A percentile compares a stretch with the other conserved stretches of the same genome.
Conservation (phyloP, 1,284 basidiomycete species). For the Sanguinoderma infundibulare region DNA sequence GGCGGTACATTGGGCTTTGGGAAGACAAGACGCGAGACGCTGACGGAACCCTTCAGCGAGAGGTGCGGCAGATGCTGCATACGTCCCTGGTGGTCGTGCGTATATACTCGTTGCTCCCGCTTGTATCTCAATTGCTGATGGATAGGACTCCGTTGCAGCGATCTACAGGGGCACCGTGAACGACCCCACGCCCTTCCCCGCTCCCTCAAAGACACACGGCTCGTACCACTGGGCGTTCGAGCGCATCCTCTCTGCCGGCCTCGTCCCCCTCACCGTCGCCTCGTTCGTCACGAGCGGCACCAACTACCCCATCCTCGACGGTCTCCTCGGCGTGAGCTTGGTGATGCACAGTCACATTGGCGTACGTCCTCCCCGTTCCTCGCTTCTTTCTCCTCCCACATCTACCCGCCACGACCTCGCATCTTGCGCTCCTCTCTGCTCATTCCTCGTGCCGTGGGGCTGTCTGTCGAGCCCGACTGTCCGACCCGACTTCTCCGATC, state of each 20-base stretch:
- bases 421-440: background rate
- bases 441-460: background rate
- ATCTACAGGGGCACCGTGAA: constrained; percentile 95
- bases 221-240: constrained; percentile 99
- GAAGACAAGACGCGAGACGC: background rate
- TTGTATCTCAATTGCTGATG: constrained; percentile 4
- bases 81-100: constrained; percentile 76
- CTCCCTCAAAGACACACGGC: constrained; percentile 82
- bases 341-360: constrained; percentile 97
- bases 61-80: constrained; percentile 39
- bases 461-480: background rate
- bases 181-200: constrained; percentile 90
- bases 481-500: background rate
- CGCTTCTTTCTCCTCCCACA: background rate
- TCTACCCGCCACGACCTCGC: background rate
- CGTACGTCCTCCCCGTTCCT: constrained; percentile 51
- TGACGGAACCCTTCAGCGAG: constrained; percentile 26
- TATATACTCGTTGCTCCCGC: constrained; percentile 28
- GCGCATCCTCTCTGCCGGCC: constrained; percentile 84
- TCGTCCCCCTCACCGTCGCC: constrained; percentile 88
- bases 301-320: constrained; percentile 86
- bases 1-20: background rate
- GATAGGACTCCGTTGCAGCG: constrained; percentile 58
- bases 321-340: constrained; percentile 83
- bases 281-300: constrained; percentile 77